phyloP scores from a whole-genome alignment of 495 filamentous ascomycete genomes.

The Pyrenopolyporus hunteri region DNA sequence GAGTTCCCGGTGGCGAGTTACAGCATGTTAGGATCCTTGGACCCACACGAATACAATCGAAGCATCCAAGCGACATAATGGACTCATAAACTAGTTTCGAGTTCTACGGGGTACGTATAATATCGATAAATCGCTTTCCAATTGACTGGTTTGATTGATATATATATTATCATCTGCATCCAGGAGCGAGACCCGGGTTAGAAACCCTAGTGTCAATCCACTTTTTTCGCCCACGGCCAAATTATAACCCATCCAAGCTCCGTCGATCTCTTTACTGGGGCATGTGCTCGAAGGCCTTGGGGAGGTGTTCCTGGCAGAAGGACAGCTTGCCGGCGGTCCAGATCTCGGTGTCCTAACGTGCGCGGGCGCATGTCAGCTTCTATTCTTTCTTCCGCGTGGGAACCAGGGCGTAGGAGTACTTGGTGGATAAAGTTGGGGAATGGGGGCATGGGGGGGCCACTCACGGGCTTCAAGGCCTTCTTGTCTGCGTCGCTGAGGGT shows the following conservation, averaged over 20 bases:
- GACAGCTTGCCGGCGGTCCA: constrained; percentile 72
- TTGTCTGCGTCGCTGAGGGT: constrained; percentile 66
- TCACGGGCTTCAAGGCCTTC: constrained; percentile 69
- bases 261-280: constrained; percentile 52
- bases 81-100: no score
- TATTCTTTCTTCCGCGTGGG: neutral
- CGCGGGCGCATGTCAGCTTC: neutral
- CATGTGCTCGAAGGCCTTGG: constrained; percentile 66
- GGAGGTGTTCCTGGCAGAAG: constrained; percentile 69
- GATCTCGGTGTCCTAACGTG: constrained; percentile 66
- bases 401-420: neutral
- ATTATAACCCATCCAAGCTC: neutral
- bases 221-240: neutral
- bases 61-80: no score
- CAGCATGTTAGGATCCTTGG: neutral
- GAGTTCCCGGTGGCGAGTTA: neutral
- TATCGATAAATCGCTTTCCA: neutral
- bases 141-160: neutral
- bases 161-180: neutral
- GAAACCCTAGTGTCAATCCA: no score
- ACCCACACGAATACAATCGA: no score
- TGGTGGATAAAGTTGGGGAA: neutral
- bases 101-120: no score
- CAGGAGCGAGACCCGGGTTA: no score
- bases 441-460: constrained; percentile 13